These are phyloP conservation scores for Podospora pseudoanserina DNA, from an alignment of 495 filamentous ascomycete species.

Conservation along the genomic window DNA sequence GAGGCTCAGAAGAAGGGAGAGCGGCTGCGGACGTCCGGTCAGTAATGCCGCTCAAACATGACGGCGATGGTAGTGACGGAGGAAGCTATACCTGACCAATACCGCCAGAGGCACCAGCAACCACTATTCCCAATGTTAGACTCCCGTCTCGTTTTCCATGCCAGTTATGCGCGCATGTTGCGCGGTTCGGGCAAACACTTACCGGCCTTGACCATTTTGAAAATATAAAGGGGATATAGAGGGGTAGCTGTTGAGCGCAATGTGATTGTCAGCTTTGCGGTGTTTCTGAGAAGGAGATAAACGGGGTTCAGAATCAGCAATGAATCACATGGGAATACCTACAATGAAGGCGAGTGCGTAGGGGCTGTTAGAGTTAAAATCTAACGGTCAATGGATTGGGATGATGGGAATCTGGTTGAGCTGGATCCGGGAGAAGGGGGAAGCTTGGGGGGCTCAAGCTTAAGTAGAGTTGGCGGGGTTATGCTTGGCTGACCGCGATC, in stretches of 20 bases:
- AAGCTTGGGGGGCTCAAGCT: background rate
- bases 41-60: slow-evolving; percentile 4
- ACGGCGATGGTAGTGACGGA: background rate
- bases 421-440: background rate
- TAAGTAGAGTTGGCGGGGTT: slow-evolving; percentile 10
- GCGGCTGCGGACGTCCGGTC: slow-evolving; percentile 57
- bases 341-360: background rate
- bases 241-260: slow-evolving; percentile 26
- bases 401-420: background rate
- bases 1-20: slow-evolving; percentile 91
- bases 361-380: background rate
- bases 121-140: slow-evolving; percentile 56
- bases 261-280: slow-evolving; percentile 14
- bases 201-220: slow-evolving; percentile 89
- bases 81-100: slow-evolving; percentile 79
- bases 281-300: slow-evolving; percentile 1
- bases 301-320: background rate
- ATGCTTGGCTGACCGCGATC: background rate
- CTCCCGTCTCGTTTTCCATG: background rate
- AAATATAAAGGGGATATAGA: slow-evolving; percentile 16
- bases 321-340: background rate
- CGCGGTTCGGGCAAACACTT: slow-evolving; percentile 28
- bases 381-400: background rate
- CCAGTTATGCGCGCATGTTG: background rate
- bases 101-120: slow-evolving; percentile 94